Evolutionary conservation across 768 basidiomycete genomes (phyloP).

Genomic region (Chalciporus chontae): DNA sequence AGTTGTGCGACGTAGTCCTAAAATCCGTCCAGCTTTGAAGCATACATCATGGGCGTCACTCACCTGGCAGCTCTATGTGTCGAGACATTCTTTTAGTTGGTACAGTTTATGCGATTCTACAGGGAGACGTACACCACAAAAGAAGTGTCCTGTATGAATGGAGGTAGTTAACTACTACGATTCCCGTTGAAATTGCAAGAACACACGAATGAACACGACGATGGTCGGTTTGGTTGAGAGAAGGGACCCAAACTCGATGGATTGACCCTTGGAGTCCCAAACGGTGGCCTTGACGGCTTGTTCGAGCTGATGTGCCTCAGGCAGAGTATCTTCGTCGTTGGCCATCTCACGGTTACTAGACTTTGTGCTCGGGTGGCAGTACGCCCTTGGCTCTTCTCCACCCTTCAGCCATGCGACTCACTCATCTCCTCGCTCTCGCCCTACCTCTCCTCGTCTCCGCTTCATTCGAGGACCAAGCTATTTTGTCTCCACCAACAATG

Average conservation of each 20-base stretch:
- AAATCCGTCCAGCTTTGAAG: neutral
- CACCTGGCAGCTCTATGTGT: conserved; percentile 42
- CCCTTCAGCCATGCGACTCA: conserved; percentile 17
- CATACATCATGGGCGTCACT: neutral
- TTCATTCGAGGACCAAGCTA: conserved; percentile 27
- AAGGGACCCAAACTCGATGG: conserved; percentile 50
- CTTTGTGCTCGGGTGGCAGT: too few species aligned
- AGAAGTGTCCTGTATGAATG: conserved; percentile 39
- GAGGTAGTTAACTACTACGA: too few species aligned
- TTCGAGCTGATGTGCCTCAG: conserved; percentile 32
- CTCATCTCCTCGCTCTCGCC: conserved; percentile 23
- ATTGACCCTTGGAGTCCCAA: conserved; percentile 43
- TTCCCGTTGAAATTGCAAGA: neutral
- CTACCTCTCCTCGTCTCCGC: conserved; percentile 32
- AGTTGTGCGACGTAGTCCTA: conserved; percentile 51
- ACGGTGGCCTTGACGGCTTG: conserved; percentile 41
- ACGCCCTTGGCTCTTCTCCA: too few species aligned
- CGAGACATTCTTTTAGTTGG: neutral
- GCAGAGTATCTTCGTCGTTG: conserved; percentile 18
- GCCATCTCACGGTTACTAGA: conserved; percentile 1
- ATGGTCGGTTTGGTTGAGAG: conserved; percentile 49
- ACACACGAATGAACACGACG: conserved; percentile 59
- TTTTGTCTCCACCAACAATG: conserved; percentile 19
- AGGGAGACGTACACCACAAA: conserved; percentile 50
- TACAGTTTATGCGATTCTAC: neutral